A percentile compares a stretch with the other conserved stretches of the same genome.
These are phyloP conservation scores for Entelexis sorbosivorans DNA, from an alignment of 1,139 yeast species.

Conservation along the genomic window DNA sequence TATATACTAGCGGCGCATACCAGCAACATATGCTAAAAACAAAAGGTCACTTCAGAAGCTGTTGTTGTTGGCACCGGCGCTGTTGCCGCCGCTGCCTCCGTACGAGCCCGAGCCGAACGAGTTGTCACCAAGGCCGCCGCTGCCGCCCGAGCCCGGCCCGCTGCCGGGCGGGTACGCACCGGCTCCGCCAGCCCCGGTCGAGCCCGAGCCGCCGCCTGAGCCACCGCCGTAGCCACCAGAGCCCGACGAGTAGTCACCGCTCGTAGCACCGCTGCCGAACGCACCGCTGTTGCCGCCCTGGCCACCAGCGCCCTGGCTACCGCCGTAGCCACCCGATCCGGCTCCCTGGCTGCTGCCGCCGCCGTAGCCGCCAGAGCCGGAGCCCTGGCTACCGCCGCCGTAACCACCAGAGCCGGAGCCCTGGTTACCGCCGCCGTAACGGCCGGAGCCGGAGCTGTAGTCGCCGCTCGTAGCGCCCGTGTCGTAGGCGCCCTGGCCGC, in stretches of 20 bases:
- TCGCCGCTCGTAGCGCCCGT: neutral
- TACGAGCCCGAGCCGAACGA: neutral
- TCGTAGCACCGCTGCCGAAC: neutral
- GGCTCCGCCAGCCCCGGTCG: neutral
- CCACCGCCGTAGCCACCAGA: constrained; percentile 4
- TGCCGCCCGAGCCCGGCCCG: neutral
- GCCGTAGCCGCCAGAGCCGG: constrained; percentile 2
- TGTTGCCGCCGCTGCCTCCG: constrained; percentile 1
- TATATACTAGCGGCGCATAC: neutral
- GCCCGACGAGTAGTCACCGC: constrained; percentile 3
- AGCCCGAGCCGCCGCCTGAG: constrained; percentile 3
- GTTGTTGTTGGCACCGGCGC: constrained; percentile 1
- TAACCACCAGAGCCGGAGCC: neutral
- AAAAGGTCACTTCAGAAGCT: neutral
- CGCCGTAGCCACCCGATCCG: neutral
- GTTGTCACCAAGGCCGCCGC: neutral
- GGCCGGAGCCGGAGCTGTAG: neutral
- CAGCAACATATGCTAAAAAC: neutral
- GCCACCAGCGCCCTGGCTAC: neutral
- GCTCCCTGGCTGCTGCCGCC: neutral
- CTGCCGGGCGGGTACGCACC: constrained; percentile 1
- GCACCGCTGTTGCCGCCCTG: neutral
- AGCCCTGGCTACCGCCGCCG: neutral
- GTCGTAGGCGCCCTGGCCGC: neutral
- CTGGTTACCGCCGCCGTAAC: neutral